Percentiles rank a stretch among this genome's conserved stretches.
These are phyloP conservation scores for Solanum acaule DNA, from an alignment of 257 asterid species.

Conservation along the genomic window DNA sequence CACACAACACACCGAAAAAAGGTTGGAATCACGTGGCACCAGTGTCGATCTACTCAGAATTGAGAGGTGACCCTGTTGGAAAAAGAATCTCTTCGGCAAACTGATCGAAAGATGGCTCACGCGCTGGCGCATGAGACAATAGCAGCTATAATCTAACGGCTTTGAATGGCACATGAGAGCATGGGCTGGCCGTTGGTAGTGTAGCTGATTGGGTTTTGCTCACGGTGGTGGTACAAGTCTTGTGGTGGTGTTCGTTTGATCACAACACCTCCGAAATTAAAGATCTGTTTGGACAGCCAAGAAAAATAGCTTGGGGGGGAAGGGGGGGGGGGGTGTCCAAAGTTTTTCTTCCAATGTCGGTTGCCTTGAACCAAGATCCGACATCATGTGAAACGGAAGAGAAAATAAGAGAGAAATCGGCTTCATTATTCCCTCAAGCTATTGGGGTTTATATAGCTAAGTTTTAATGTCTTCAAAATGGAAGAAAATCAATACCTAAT, in stretches of 20 bases:
- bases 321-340: too few relatives aligned
- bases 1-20: background rate
- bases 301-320: too few relatives aligned
- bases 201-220: background rate
- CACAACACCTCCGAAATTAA: background rate
- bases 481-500: too few relatives aligned
- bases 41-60: background rate
- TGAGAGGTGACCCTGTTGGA: background rate
- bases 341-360: too few relatives aligned
- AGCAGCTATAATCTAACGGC: background rate
- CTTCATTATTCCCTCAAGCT: too few relatives aligned
- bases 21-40: background rate
- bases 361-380: too few relatives aligned
- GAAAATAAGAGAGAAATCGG: too few relatives aligned
- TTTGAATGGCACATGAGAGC: background rate
- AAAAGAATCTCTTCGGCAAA: background rate
- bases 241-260: background rate
- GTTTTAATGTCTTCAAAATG: too few relatives aligned
- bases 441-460: too few relatives aligned
- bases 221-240: background rate
- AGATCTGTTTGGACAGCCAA: too few relatives aligned
- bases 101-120: background rate
- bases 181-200: background rate
- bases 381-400: too few relatives aligned
- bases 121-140: background rate